Evolutionary conservation across 2,329 filamentous ascomycete genomes (phyloP).

Genomic region (Sporothrix variecibatus): DNA sequence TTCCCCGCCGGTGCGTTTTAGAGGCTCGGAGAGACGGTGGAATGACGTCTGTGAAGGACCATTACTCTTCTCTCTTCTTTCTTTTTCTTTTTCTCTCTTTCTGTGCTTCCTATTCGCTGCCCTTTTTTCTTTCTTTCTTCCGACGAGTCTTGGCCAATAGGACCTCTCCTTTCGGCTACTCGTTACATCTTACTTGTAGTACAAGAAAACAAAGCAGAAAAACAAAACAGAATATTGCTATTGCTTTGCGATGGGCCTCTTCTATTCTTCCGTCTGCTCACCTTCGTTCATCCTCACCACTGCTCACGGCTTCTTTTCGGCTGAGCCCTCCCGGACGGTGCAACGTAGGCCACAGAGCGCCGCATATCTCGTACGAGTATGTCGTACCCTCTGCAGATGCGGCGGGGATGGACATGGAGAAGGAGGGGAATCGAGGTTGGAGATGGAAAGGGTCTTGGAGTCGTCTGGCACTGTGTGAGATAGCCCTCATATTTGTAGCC

Average conservation of each 20-base stretch:
- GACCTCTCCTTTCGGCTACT: not conserved
- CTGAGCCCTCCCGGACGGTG: conserved; percentile 4
- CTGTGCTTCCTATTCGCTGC: not conserved
- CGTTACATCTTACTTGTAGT: not conserved
- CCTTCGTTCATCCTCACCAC: not conserved
- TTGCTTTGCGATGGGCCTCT: not conserved
- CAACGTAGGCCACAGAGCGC: not conserved
- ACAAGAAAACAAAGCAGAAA: too few relatives aligned
- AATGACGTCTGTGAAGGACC: conserved; percentile 18
- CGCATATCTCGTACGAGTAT: conserved; percentile 1
- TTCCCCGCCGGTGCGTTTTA: conserved; percentile 3
- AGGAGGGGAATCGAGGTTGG: not conserved
- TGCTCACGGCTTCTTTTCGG: not conserved
- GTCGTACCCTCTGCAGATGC: not conserved
- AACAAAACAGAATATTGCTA: too few relatives aligned
- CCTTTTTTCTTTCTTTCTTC: not conserved
- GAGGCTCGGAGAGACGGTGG: not conserved
- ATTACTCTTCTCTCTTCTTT: not conserved
- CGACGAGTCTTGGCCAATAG: not conserved
- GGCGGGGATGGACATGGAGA: not conserved
- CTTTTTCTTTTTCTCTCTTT: not conserved
- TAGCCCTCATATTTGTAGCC: not conserved
- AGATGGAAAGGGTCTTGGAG: not conserved
- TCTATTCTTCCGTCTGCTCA: not conserved
- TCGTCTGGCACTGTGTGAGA: not conserved